Evolutionary conservation across 2,329 filamentous ascomycete species (phyloP), one percentile per base, ranked within the genome.

Genomic region (Pseudocercospora musae): DNA sequence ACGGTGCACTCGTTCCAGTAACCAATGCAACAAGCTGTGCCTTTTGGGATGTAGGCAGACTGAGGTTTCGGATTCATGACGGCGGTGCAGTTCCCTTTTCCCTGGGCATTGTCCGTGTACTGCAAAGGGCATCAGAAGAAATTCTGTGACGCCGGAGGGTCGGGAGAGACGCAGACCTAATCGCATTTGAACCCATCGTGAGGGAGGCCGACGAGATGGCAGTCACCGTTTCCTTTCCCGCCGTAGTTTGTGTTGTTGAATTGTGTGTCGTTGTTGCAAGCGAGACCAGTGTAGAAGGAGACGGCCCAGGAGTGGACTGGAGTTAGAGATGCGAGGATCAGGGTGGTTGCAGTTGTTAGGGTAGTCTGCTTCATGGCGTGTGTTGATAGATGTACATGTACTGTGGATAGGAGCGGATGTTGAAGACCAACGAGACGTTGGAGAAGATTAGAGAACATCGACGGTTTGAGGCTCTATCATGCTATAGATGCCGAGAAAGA

Each of bases 171-270:
- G 25, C 23, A 18, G 20, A 52, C 48, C 48, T 52, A 52, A n/a
- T 25, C 48, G 25, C 48, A 52, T 27, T 31, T 13, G 11, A 27
- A 27, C 11, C n/a, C 48, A 4, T 29, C 4, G 7, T 52, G 48
- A 52, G 48, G 48, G 2, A 52, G 48, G 31, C 48, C 48, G 23
- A 52, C 48, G 21, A 52, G 48, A n/a, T 52, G 48, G 8, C 48
- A 52, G 10, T 52, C 21, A 4, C 48, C 48, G 20, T 52, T 29
- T 4, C 48, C 48, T 52, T 52, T 2, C 11, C 48, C 48, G 48
- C 48, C 18, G 23, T 52, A 52, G 25, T 52, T 52, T 25, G 23
- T 52, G 48, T 52, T 52, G 48, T 52, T 52, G 48, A 52, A 52
- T 2, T 15, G 25, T 25, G 21, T 52, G 48, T 52, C 48, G 20